Evolutionary conservation across 2,329 filamentous ascomycete species (phyloP).

Genomic region (Bipolaris oryzae): DNA sequence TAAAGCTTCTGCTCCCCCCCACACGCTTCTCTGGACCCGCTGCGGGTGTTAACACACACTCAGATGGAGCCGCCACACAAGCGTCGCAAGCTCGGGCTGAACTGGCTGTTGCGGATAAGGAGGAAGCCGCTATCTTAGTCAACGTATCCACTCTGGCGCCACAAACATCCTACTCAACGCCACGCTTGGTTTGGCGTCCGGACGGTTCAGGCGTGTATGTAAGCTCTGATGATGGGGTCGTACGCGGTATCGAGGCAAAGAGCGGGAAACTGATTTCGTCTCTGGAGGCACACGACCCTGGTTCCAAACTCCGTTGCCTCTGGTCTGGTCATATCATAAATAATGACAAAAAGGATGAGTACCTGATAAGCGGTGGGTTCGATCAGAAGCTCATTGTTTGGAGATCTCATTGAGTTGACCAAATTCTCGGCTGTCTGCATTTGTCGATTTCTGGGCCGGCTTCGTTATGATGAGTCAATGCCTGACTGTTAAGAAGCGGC

Average conservation of each 20-base stretch:
- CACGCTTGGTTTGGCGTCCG: slow-evolving; percentile 65
- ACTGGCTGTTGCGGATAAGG: slow-evolving; percentile 60
- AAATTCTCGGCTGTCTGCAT: background rate
- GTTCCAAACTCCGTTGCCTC: slow-evolving; percentile 64
- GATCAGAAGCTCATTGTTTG: slow-evolving; percentile 67
- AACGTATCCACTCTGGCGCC: slow-evolving; percentile 66
- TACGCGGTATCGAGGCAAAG: slow-evolving; percentile 64
- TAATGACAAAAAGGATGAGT: slow-evolving; percentile 52
- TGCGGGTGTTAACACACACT: slow-evolving; percentile 9
- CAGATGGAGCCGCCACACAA: slow-evolving; percentile 50
- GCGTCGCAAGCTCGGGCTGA: slow-evolving; percentile 59
- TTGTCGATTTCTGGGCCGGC: background rate
- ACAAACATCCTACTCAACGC: slow-evolving; percentile 67
- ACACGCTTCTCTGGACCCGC: slow-evolving; percentile 13
- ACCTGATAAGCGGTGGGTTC: slow-evolving; percentile 67
- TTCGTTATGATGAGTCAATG: background rate
- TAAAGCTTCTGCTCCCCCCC: slow-evolving; percentile 61
- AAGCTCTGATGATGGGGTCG: slow-evolving; percentile 67
- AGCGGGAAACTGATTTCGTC: slow-evolving; percentile 62
- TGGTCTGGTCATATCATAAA: slow-evolving; percentile 58
- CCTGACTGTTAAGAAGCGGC: background rate
- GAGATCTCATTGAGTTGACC: slow-evolving; percentile 33
- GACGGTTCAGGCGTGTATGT: slow-evolving; percentile 68
- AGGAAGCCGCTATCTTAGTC: slow-evolving; percentile 65
- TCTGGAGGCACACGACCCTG: slow-evolving; percentile 62